A percentile compares a stretch with the other conserved stretches of the same genome.
Conservation (phyloP, 306 rosid species). For the Abrus precatorius region DNA sequence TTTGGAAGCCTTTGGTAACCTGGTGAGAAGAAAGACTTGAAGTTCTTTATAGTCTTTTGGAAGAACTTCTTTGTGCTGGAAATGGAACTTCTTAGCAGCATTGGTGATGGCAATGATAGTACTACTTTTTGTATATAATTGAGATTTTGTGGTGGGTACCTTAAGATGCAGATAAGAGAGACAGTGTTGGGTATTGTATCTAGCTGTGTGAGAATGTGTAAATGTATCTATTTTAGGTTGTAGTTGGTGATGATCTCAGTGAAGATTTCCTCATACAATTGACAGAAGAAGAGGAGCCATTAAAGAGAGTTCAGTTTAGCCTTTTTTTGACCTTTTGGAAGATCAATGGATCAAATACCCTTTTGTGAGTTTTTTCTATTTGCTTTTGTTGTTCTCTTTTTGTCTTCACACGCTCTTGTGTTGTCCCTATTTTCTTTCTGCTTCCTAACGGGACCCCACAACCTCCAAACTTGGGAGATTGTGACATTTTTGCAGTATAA, state of each 20-base stretch:
- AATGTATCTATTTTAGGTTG: slow-evolving; percentile 45
- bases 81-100: slow-evolving; percentile 78
- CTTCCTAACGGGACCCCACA: slow-evolving; percentile 58
- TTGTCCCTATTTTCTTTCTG: slow-evolving; percentile 43
- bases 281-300: slow-evolving; percentile 60
- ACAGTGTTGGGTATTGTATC: slow-evolving; percentile 17
- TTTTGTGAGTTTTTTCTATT: background rate
- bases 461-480: slow-evolving; percentile 47
- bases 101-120: slow-evolving; percentile 43
- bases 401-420: slow-evolving; percentile 63
- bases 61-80: slow-evolving; percentile 82
- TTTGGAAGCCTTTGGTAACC: slow-evolving; percentile 78
- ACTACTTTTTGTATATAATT: background rate
- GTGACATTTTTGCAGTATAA: slow-evolving; percentile 33
- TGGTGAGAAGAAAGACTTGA: slow-evolving; percentile 75
- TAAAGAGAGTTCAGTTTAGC: slow-evolving; percentile 47
- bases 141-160: slow-evolving; percentile 34
- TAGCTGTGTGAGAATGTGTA: slow-evolving; percentile 37
- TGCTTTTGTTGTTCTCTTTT: slow-evolving; percentile 53
- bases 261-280: slow-evolving; percentile 63
- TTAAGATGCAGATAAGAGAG: slow-evolving; percentile 35
- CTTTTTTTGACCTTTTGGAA: slow-evolving; percentile 6
- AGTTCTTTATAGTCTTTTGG: slow-evolving; percentile 67
- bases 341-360: background rate
- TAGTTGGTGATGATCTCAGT: slow-evolving; percentile 46